Conservation (phyloP, 2,329 filamentous ascomycete species). For the Colletotrichum sp. region DNA sequence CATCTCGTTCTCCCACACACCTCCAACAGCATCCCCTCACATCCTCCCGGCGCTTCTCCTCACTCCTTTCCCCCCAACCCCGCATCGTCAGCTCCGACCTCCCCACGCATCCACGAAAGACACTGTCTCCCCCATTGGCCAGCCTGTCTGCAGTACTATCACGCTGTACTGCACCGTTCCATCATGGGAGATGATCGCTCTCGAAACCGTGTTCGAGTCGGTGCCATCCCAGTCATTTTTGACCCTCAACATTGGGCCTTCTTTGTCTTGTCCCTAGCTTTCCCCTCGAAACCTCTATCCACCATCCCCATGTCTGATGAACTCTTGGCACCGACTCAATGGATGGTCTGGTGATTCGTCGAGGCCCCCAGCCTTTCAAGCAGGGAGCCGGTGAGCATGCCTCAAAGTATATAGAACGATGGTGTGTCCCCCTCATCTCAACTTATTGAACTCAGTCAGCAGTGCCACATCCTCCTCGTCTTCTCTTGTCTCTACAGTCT, state of each 20-base stretch:
- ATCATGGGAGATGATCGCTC: conserved; percentile 15
- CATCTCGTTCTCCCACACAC: too few species aligned
- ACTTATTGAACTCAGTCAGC: background rate
- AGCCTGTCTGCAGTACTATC: conserved; percentile 3
- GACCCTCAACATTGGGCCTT: background rate
- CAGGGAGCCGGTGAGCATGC: background rate
- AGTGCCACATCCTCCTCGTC: background rate
- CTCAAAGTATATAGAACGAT: conserved; percentile 10
- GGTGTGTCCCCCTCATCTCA: background rate
- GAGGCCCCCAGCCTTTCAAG: background rate
- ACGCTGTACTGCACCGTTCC: conserved; percentile 8
- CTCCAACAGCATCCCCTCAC: background rate
- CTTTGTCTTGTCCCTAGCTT: background rate
- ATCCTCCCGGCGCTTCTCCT: background rate
- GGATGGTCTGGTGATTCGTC: conserved; percentile 11
- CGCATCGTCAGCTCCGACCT: conserved; percentile 14
- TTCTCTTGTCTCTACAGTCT: background rate
- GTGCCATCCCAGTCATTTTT: background rate
- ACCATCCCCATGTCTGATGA: conserved; percentile 6
- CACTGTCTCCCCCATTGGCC: background rate
- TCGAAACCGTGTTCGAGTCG: background rate
- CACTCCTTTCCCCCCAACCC: background rate
- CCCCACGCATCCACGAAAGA: conserved; percentile 18
- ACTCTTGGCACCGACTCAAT: conserved; percentile 18
- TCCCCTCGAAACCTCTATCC: conserved; percentile 9